Percentiles rank a stretch among this genome's conserved stretches.
Conservation (phyloP, 2,329 filamentous ascomycete species). For the Sclerotinia sclerotiorum region DNA sequence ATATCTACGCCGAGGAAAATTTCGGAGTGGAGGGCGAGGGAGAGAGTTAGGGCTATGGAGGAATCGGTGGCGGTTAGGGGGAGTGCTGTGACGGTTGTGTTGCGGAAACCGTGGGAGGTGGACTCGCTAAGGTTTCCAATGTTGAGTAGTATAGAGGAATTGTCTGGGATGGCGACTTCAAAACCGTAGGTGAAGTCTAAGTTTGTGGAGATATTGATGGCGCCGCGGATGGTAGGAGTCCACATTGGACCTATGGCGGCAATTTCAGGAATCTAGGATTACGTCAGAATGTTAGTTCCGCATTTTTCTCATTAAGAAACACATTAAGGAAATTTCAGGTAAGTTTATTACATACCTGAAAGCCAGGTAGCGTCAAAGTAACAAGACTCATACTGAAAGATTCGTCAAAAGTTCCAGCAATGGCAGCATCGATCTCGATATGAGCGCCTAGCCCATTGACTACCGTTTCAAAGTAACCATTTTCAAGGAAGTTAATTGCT, state of each 20-base stretch:
- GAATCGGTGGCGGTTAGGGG: conserved; percentile 13
- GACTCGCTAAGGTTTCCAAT: conserved; percentile 18
- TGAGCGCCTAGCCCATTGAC: conserved; percentile 19
- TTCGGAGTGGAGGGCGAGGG: conserved; percentile 3
- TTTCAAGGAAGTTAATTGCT: conserved; percentile 15
- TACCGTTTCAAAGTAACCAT: conserved; percentile 13
- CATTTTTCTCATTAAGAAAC: too few relatives aligned
- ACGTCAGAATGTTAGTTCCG: neutral
- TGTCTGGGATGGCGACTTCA: neutral
- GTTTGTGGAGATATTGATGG: neutral
- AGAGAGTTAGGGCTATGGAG: neutral
- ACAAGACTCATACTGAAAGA: neutral
- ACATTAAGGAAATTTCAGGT: neutral
- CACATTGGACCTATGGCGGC: conserved; percentile 13
- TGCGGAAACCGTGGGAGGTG: neutral
- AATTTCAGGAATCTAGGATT: conserved; percentile 6
- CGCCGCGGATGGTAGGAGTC: neutral
- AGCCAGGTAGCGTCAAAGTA: conserved; percentile 8
- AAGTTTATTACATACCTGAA: neutral
- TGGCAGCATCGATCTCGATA: conserved; percentile 16
- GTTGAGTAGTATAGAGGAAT: neutral
- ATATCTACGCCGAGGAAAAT: conserved; percentile 19
- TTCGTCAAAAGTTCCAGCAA: neutral
- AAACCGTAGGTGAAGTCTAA: conserved; percentile 22
- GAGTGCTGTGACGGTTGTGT: neutral